Evolutionary conservation across 2,329 filamentous ascomycete species (phyloP).

Genomic region (Zymoseptoria pseudotritici): DNA sequence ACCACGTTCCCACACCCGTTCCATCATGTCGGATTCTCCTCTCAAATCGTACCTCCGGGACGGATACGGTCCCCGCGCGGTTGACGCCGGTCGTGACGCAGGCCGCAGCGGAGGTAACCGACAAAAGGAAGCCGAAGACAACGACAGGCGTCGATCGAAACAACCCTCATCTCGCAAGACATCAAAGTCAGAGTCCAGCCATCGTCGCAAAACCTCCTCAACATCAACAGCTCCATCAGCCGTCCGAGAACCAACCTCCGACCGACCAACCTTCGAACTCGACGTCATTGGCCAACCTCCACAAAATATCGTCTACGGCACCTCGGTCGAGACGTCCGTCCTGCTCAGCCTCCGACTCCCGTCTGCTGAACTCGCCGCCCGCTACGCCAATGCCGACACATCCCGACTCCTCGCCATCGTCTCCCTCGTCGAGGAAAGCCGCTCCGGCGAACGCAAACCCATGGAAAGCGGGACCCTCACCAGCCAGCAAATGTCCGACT

Average conservation of each 20-base stretch:
- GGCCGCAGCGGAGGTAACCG: constrained; percentile 15
- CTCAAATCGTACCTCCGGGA: constrained; percentile 24
- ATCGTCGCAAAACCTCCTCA: constrained; percentile 19
- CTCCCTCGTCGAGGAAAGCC: constrained; percentile 23
- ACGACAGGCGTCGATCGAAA: constrained; percentile 15
- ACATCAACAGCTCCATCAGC: constrained; percentile 4
- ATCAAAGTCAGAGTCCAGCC: constrained; percentile 22
- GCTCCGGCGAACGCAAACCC: constrained; percentile 22
- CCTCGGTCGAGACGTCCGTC: constrained; percentile 25
- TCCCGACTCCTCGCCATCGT: constrained; percentile 24
- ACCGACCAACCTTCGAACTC: constrained; percentile 24
- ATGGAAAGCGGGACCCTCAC: constrained; percentile 25
- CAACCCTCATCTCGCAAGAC: constrained; percentile 15
- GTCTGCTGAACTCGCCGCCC: constrained; percentile 15
- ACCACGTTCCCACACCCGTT: constrained; percentile 4
- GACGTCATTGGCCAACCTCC: constrained; percentile 28
- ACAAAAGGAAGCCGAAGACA: constrained; percentile 16
- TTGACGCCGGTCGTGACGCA: constrained; percentile 21
- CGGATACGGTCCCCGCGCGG: constrained; percentile 22
- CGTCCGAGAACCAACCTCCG: constrained; percentile 5
- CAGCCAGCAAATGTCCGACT: constrained; percentile 29
- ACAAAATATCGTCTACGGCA: constrained; percentile 19
- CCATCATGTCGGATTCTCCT: constrained; percentile 19
- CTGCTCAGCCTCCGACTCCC: constrained; percentile 25
- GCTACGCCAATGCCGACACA: constrained; percentile 21